Evolutionary conservation across 108 stramenopile species (phyloP), one percentile per base, ranked within the genome.

Genomic region (Pseudonitzschia pungens): DNA sequence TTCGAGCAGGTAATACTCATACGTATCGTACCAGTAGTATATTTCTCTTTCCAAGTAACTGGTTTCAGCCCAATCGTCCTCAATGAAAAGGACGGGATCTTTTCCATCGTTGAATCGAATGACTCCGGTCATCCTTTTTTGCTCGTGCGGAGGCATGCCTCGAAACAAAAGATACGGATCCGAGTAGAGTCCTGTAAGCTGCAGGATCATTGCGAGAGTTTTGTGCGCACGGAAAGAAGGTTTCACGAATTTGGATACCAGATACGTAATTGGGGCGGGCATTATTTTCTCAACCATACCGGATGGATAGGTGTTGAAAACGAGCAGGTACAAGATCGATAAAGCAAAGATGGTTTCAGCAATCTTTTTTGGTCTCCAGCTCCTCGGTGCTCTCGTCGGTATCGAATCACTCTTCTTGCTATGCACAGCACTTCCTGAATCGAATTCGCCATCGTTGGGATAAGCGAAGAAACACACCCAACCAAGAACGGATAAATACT

Each of bases 401-500:
- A 12, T 28, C 24, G n/a, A 27, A n/a, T 9, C n/a, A n/a, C n/a
- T n/a, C n/a, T n/a, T n/a, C n/a, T n/a, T n/a, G n/a, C n/a, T n/a
- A n/a, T n/a, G n/a, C n/a, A n/a, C n/a, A n/a, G 12, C 21, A 15
- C 21, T 0, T 11, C 12, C 66, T 15, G 42, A 22, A 44, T 28
- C 27, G 6, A 7, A 14, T 27, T 67, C 50, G 14, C 45, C 45
- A 29, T 67, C 66, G 44, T 67, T 67, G 1, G 66, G 66, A 24
- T 67, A 67, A 24, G 28, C 66, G 28, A 67, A 67, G 66, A 67
- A 67, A 16, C 27, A 44, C 22, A 67, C 66, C 66, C 66, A 67
- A 67, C 66, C 66, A 67, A 67, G 66, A 10, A 67, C 66, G 1
- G 66, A 67, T 21, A 67, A 27, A 67, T 67, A 67, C 2, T 67